These are phyloP conservation scores for Scedosporium apiospermum DNA, from an alignment of 2,329 filamentous ascomycete species.

Conservation along the genomic window DNA sequence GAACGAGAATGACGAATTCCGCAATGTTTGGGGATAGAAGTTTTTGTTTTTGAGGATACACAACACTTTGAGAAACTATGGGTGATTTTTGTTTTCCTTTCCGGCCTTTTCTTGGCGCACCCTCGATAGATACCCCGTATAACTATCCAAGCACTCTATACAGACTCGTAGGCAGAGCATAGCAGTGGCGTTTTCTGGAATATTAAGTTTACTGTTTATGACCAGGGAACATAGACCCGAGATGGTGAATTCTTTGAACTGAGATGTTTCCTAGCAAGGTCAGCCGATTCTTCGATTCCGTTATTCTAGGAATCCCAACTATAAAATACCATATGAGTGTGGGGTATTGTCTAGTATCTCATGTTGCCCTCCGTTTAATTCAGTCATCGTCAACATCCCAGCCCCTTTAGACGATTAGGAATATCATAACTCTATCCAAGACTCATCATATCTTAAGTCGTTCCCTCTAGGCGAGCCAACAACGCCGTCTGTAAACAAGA, in stretches of 20 bases:
- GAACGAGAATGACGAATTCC: conserved; percentile 30
- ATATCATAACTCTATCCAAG: not conserved
- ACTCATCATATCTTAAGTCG: not conserved
- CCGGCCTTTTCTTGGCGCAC: not conserved
- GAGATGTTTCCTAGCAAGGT: not conserved
- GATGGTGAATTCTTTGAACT: not conserved
- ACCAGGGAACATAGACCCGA: not conserved
- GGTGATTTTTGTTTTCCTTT: not conserved
- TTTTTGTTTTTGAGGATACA: not conserved
- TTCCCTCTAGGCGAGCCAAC: no score
- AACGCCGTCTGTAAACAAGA: no score
- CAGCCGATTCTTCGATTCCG: no score
- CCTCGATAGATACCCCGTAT: not conserved
- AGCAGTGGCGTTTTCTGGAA: not conserved
- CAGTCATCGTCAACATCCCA: no score
- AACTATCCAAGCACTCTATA: not conserved
- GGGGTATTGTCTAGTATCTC: no score
- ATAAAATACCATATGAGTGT: no score
- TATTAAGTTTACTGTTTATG: not conserved
- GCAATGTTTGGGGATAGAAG: conserved; percentile 31
- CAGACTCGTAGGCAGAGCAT: not conserved
- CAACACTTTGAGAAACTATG: not conserved
- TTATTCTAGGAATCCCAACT: no score
- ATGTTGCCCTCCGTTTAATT: no score
- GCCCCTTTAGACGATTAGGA: no score